Evolutionary conservation across 2,329 filamentous ascomycete species (phyloP), one percentile per base, ranked within the genome.

Genomic region (Ceratocystis diversiconidia): DNA sequence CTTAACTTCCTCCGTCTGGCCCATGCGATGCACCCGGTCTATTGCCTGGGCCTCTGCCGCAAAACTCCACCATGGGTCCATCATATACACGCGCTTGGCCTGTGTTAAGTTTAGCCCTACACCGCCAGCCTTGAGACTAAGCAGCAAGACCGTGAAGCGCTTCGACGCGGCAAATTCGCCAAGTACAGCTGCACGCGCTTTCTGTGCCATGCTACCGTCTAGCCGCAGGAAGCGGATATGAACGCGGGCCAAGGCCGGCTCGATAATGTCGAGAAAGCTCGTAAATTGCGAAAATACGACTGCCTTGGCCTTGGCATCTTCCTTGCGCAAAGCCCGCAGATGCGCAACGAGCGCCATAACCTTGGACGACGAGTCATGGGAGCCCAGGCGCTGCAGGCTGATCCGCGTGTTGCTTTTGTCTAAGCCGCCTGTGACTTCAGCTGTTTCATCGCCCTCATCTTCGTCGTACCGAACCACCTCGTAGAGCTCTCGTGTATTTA

Each of bases 41-140:
- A 99, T 97, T 7, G 94, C 94, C 75, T 99, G 94, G 4, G 92
- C 90, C 76, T 99, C 94, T 12, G 97, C 87, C 0, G 94, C 92
- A 75, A 92, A 99, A 73, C 89, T 95, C 94, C 94, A 99, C 94
- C 94, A 99, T 0, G 94, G 94, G 75, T 99, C 94, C 94, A 99
- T 97, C 89, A 99, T 95, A 77, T 88, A 99, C 4, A 99, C 95
- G 64, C 89, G 80, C 69, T 87, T 90, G 5, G 94, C 94, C 70
- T 86, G 86, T 0, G 92, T 97, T 68, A 99, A 76, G 72, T 99
- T 99, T 55, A 99, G 79, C 0, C 94, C 94, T 0, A 99, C 94
- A 28, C 94, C 95, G 3, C 95, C 94, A 0, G 95, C 94, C 22
- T 90, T 83, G 65, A 99, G 78, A 70, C 87, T 92, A 63, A 99